Evolutionary conservation across 2,329 filamentous ascomycete species (phyloP).

Genomic region (Berkeleyomyces basicola): DNA sequence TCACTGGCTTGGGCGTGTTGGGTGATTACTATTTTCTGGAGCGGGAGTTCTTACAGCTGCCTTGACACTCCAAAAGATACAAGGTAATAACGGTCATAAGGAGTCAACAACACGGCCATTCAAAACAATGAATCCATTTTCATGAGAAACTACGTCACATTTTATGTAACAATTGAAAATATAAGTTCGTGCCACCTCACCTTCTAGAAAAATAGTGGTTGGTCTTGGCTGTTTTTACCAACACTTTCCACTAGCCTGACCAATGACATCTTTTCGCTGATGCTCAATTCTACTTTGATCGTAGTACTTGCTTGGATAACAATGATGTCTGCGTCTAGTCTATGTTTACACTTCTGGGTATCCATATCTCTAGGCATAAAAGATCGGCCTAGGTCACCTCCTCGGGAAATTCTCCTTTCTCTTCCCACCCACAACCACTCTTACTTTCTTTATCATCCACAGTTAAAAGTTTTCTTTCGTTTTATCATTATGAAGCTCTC

Average conservation of each 20-base stretch:
- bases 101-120: not conserved
- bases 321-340: too few species aligned
- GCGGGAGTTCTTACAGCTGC: conserved; percentile 19
- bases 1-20: conserved; percentile 34
- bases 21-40: conserved; percentile 25
- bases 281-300: too few species aligned
- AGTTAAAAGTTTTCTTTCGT: not conserved
- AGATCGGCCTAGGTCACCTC: not conserved
- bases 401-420: too few species aligned
- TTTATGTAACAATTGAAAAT: too few species aligned
- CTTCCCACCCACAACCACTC: not conserved
- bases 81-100: not conserved
- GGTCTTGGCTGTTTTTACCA: too few species aligned
- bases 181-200: too few species aligned
- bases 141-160: too few species aligned
- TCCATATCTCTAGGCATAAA: not conserved
- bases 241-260: too few species aligned
- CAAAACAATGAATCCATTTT: not conserved
- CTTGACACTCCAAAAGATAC: not conserved
- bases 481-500: conserved; percentile 8
- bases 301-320: too few species aligned
- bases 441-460: not conserved
- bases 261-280: too few species aligned
- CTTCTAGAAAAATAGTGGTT: too few species aligned
- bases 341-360: not conserved